These are phyloP conservation scores for Aspergillus tanneri DNA, from an alignment of 2,329 filamentous ascomycete species.

Conservation along the genomic window DNA sequence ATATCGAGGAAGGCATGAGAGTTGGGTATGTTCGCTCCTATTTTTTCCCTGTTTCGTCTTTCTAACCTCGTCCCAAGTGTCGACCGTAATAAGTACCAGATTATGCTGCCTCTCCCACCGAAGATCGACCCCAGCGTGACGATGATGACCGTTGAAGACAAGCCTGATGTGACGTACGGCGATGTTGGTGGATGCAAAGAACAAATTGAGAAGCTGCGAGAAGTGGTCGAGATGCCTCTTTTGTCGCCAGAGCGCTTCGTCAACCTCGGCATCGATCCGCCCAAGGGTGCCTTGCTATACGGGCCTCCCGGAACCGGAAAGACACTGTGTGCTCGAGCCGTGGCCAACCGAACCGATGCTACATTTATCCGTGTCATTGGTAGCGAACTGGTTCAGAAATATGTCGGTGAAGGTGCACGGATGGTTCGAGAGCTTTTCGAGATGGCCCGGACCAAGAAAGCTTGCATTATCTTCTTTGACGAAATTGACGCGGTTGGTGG, in stretches of 20 bases:
- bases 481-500: constrained; percentile 96
- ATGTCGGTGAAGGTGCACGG: constrained; percentile 94
- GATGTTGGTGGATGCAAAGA: constrained; percentile 99
- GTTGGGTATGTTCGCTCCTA: constrained; percentile 62
- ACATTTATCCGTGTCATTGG: constrained; percentile 99
- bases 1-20: constrained; percentile 99
- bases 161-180: constrained; percentile 97
- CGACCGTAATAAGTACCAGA: constrained; percentile 98
- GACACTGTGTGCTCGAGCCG: constrained; percentile 93
- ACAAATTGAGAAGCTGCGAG: constrained; percentile 97
- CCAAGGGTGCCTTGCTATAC: constrained; percentile 94
- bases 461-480: constrained; percentile 99
- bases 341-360: constrained; percentile 95
- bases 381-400: constrained; percentile 97
- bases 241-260: constrained; percentile 96
- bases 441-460: constrained; percentile 99
- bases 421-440: constrained; percentile 99
- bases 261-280: constrained; percentile 97
- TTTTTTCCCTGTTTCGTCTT: not conserved
- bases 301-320: constrained; percentile 98
- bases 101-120: constrained; percentile 88
- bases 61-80: constrained; percentile 54
- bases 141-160: constrained; percentile 99
- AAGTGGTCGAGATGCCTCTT: constrained; percentile 98
- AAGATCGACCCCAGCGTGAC: constrained; percentile 99